A percentile compares a stretch with the other conserved stretches of the same genome.
These are phyloP conservation scores for Phialophora chinensis DNA, from an alignment of 2,329 filamentous ascomycete species.

Conservation along the genomic window DNA sequence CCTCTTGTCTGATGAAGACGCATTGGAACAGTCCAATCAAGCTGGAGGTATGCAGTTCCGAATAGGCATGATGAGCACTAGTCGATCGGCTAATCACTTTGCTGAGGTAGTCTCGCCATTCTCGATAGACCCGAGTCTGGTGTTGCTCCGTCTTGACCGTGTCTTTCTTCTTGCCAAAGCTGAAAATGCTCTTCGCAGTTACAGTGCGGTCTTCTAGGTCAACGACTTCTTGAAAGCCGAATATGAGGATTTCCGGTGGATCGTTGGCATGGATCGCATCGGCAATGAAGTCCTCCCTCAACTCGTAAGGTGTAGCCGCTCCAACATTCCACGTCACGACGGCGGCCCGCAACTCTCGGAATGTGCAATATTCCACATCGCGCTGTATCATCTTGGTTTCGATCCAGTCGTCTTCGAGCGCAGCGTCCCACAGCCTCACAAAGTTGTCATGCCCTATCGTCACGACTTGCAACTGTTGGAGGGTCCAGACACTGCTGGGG, in stretches of 20 bases:
- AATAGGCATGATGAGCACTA: slow-evolving; percentile 76
- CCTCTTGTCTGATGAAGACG: slow-evolving; percentile 84
- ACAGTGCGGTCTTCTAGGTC: slow-evolving; percentile 97
- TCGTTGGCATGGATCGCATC: slow-evolving; percentile 77
- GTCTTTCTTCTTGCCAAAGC: slow-evolving; percentile 75
- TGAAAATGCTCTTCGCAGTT: slow-evolving; percentile 93
- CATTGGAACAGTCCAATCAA: slow-evolving; percentile 95
- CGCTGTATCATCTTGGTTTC: slow-evolving; percentile 84
- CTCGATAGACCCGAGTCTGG: slow-evolving; percentile 96
- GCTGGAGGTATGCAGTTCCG: slow-evolving; percentile 84
- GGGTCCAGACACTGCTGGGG: slow-evolving; percentile 79
- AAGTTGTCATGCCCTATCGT: slow-evolving; percentile 87
- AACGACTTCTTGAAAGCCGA: slow-evolving; percentile 98
- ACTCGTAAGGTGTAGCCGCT: slow-evolving; percentile 84
- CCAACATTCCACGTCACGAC: slow-evolving; percentile 97
- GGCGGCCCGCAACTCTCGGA: slow-evolving; percentile 78
- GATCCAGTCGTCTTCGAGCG: slow-evolving; percentile 93
- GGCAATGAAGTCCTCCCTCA: slow-evolving; percentile 78
- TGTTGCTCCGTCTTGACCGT: slow-evolving; percentile 77
- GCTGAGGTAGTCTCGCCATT: slow-evolving; percentile 90
- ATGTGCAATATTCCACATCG: slow-evolving; percentile 82
- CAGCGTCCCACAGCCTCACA: slow-evolving; percentile 86
- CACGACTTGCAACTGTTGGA: slow-evolving; percentile 82
- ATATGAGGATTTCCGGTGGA: slow-evolving; percentile 87
- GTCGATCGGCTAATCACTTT: slow-evolving; percentile 83